Evolutionary conservation across 306 rosid genomes (phyloP), one percentile per base, ranked within the genome.

Genomic region (Cucumis cinereus): DNA sequence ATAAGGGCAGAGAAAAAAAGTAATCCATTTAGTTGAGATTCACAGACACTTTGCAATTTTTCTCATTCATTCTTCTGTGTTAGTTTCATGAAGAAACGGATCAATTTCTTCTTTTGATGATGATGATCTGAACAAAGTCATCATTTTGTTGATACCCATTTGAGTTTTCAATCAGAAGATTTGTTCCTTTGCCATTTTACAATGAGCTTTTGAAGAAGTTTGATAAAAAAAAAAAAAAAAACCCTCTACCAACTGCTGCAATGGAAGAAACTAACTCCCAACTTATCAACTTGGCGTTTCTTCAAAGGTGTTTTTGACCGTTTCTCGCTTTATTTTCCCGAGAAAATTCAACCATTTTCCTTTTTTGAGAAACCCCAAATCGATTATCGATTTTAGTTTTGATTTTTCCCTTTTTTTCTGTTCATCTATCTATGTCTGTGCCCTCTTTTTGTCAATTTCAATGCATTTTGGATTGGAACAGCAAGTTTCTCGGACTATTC

Each of bases 301-400:
- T 50, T 50, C 55, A 50, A 50, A 50, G 55, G 55, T 50, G 20
- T 50, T 50, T 50, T 50, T 50, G 55, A 50, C 55, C 55, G 55
- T 50, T 52, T 52, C 57, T 47, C 15, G 6, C 47, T 52, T 81
- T 74, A 64, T 22, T 82, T 79, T 81, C 83, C 74, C 67, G 75
- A 76, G 78, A 83, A 83, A 76, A 64, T 55, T 24, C 8, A 19
- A 38, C 28, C 52, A 47, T 47, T 47, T 45, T 47, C 53, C 19
- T 13, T 22, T 15, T 36, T 40, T 30, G 50, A 19, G 53, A 33
- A 24, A 59, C 66, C 73, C 75, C 82, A 61, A 82, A 84, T 79
- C 83, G 81, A 77, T 78, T 75, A 33, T 68, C 63, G 69, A 30
- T 61, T 30, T 72, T 89, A 0, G 77, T 78, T 77, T 80, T 56